Evolutionary conservation across 1,284 basidiomycete species (phyloP), one percentile per base, ranked within the genome.

Genomic region (Fereydounia khargensis): DNA sequence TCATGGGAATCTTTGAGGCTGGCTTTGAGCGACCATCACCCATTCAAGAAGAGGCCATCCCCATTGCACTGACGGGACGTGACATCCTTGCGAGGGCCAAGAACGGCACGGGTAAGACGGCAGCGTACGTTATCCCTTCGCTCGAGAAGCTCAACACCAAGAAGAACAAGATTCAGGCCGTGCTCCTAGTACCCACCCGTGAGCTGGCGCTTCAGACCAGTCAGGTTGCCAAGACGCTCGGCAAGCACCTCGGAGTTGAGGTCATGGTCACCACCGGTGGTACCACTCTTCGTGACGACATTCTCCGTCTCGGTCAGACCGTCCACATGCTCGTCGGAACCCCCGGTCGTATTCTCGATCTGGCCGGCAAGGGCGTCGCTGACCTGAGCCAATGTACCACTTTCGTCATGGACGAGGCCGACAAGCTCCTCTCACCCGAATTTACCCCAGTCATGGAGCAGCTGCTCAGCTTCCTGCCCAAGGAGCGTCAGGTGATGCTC

Each of bases 251-350:
- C 82, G 86, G 86, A 49, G 78, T 91, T 30, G 89, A 98, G 79
- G 89, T 98, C 78, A 98, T 98, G 95, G 94, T 98, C 49, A 96
- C 94, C 48, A 98, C 94, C 3, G 95, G 95, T 57, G 94, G 95
- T 28, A 98, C 94, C 6, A 95, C 91, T 25, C 83, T 98, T 68
- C 91, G 94, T 78, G 94, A 98, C 79, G 94, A 98, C 77, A 98
- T 98, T 76, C 81, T 98, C 66, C 69, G 73, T 58, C 80, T 98
- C 41, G 84, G 85, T 16, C 90, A 97, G 78, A 79, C 84, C 7
- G 94, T 98, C 6, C 94, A 98, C 77, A 86, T 98, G 43, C 85
- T 98, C 39, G 94, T 97, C 55, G 94, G 94, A 39, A 98, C 94
- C 3, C 94, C 94, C 18, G 94, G 94, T 31, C 85, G 94, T 76